Conservation (phyloP, 306 rosid genomes). For the Cicer yamashitae region DNA sequence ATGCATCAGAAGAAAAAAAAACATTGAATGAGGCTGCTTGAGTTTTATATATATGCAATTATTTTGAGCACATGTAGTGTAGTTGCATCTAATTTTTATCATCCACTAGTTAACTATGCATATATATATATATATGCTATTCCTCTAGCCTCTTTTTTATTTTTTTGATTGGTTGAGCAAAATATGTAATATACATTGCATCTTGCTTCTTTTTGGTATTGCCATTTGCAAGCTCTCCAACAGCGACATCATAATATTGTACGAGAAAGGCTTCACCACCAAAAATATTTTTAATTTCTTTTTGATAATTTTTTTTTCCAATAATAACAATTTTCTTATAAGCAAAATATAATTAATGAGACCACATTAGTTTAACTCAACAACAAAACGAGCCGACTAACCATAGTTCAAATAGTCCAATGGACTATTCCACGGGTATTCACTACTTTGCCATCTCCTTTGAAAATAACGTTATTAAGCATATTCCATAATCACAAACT, state of each 20-base stretch:
- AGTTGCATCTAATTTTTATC: slow-evolving; percentile 8
- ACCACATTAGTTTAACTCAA: no score
- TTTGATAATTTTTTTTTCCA: not conserved
- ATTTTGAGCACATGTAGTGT: slow-evolving; percentile 20
- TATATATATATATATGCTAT: not conserved
- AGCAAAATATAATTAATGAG: no score
- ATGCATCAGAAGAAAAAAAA: not conserved
- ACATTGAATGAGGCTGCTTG: slow-evolving; percentile 6
- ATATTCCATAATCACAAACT: no score
- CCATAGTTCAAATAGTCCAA: no score
- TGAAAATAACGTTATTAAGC: no score
- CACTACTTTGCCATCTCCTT: no score
- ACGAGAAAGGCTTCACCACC: not conserved
- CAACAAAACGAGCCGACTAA: no score
- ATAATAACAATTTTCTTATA: not conserved
- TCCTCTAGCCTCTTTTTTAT: not conserved
- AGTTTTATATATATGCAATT: slow-evolving; percentile 1
- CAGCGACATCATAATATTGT: slow-evolving; percentile 27
- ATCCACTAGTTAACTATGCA: not conserved
- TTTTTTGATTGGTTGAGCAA: not conserved
- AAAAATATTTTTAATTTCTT: not conserved
- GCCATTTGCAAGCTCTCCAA: slow-evolving; percentile 1
- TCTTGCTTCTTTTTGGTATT: slow-evolving; percentile 5
- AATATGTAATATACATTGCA: slow-evolving; percentile 23
- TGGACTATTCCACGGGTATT: no score